phyloP scores from a whole-genome alignment of 345 rosid genomes.

The Viola odorata region DNA sequence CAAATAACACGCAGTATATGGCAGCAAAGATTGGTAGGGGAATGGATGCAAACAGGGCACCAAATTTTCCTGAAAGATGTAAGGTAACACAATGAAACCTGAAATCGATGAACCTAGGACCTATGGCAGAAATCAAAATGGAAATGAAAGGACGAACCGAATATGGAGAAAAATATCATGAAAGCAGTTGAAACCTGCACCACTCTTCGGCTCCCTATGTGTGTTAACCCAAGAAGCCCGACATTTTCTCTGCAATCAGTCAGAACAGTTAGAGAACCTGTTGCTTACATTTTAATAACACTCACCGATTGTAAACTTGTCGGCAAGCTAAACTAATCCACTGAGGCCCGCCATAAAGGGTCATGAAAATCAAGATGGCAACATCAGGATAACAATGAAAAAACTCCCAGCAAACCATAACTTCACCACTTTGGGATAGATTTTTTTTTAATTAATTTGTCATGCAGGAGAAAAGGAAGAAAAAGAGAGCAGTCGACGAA shows the following conservation, averaged over 20 bases:
- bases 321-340: background rate
- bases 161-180: slow-evolving; percentile 97
- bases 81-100: background rate
- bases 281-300: background rate
- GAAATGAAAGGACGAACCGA: slow-evolving; percentile 46
- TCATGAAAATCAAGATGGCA: background rate
- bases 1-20: slow-evolving; percentile 78
- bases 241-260: slow-evolving; percentile 77
- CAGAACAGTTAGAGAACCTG: background rate
- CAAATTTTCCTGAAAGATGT: slow-evolving; percentile 68
- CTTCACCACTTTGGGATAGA: background rate
- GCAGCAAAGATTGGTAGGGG: slow-evolving; percentile 92
- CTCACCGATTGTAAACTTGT: background rate
- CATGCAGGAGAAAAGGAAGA: background rate
- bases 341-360: background rate
- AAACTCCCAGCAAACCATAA: background rate
- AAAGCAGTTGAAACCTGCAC: slow-evolving; percentile 90
- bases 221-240: slow-evolving; percentile 86
- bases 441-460: too few species aligned
- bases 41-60: slow-evolving; percentile 95
- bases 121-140: background rate
- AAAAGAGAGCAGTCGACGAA: background rate
- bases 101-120: background rate
- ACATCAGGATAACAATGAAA: background rate
- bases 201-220: slow-evolving; percentile 90